These are phyloP conservation scores for Talaromyces adpressus DNA, from an alignment of 495 filamentous ascomycete species.

Conservation along the genomic window DNA sequence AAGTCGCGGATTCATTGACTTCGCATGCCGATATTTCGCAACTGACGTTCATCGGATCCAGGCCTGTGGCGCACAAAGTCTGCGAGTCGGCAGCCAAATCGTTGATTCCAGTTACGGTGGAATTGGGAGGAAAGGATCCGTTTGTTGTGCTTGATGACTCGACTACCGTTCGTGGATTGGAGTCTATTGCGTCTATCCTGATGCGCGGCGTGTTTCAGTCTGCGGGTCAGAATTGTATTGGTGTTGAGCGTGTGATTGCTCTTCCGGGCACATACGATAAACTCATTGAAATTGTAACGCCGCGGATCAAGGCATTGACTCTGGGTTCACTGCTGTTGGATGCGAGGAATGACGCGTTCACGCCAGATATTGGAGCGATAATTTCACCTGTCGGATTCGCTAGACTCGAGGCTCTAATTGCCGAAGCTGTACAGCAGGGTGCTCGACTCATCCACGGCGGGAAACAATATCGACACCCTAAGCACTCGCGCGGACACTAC, in stretches of 20 bases:
- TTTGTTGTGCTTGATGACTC: conserved; percentile 83
- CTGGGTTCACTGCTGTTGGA: conserved; percentile 59
- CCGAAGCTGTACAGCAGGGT: conserved; percentile 67
- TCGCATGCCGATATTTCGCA: conserved; percentile 79
- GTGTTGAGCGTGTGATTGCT: conserved; percentile 87
- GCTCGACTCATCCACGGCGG: conserved; percentile 80
- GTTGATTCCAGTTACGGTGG: conserved; percentile 77
- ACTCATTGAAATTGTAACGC: conserved; percentile 62
- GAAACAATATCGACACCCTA: conserved; percentile 59
- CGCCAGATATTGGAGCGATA: conserved; percentile 77
- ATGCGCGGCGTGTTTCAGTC: conserved; percentile 92
- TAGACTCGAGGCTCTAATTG: conserved; percentile 62
- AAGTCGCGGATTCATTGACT: conserved; percentile 73
- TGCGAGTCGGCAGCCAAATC: conserved; percentile 75
- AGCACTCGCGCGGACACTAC: conserved; percentile 73
- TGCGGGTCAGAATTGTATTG: conserved; percentile 97
- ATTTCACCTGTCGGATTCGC: conserved; percentile 70
- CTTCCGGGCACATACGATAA: conserved; percentile 63
- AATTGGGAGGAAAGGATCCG: conserved; percentile 94
- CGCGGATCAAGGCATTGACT: conserved; percentile 64
- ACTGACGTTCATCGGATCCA: conserved; percentile 95
- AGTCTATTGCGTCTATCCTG: conserved; percentile 68
- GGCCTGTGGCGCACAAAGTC: conserved; percentile 80
- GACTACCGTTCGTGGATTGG: conserved; percentile 47
- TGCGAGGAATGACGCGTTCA: conserved; percentile 27